These are phyloP conservation scores for Komagataella populi DNA, from an alignment of 805 yeast genomes.

Conservation along the genomic window DNA sequence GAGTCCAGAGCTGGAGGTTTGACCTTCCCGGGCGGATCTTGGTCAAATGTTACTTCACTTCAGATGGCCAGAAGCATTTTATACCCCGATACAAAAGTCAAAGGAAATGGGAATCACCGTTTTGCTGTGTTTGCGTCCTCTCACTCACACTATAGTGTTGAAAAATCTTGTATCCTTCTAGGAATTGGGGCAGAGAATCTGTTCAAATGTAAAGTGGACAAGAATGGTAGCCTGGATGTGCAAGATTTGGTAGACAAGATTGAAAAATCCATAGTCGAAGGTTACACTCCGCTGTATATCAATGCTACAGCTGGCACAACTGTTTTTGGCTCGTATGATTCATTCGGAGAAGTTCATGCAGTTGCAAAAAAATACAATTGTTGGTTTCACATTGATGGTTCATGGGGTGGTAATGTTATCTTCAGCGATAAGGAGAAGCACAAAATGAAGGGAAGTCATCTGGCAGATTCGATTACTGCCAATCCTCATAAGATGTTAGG, in stretches of 20 bases:
- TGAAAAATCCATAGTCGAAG: conserved; percentile 25
- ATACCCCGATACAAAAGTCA: conserved; percentile 54
- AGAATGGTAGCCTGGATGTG: conserved; percentile 42
- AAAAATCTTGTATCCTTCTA: conserved; percentile 63
- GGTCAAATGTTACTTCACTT: conserved; percentile 70
- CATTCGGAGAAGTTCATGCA: conserved; percentile 37
- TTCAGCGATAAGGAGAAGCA: conserved; percentile 36
- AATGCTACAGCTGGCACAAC: conserved; percentile 87
- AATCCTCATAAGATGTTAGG: conserved; percentile 87
- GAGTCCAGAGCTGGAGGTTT: conserved; percentile 59
- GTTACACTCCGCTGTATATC: conserved; percentile 59
- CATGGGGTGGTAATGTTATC: conserved; percentile 83
- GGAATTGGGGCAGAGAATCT: conserved; percentile 58
- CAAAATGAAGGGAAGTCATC: conserved; percentile 43
- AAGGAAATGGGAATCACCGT: conserved; percentile 37
- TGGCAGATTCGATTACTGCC: conserved; percentile 64
- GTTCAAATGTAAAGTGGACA: conserved; percentile 46
- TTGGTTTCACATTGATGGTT: conserved; percentile 82
- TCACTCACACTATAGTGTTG: conserved; percentile 72
- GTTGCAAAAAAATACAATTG: conserved; percentile 39
- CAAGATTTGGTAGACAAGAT: conserved; percentile 33
- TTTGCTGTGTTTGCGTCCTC: conserved; percentile 61
- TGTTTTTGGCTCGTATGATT: conserved; percentile 75
- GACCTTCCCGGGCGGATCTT: conserved; percentile 80
- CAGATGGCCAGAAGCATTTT: conserved; percentile 59